A percentile compares a stretch with the other conserved stretches of the same genome.
Conservation (phyloP, 768 basidiomycete species). For the Serendipita indica region DNA sequence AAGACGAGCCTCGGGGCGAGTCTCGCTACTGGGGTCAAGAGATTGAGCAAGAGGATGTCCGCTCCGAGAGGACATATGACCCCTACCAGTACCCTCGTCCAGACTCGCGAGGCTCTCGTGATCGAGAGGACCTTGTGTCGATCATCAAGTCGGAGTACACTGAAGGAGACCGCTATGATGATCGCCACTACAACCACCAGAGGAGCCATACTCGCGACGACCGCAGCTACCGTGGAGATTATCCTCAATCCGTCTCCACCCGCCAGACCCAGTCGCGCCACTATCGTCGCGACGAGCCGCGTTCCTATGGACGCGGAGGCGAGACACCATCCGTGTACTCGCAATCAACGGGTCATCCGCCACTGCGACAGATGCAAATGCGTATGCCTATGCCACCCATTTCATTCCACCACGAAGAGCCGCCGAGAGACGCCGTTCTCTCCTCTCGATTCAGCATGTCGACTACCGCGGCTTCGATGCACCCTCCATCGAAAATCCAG, state of each 20-base stretch:
- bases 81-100: slow-evolving; percentile 7
- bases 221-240: background rate
- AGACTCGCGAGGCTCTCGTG: background rate
- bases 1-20: background rate
- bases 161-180: slow-evolving; percentile 6
- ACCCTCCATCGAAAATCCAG: background rate
- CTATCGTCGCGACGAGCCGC: background rate
- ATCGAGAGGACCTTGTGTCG: slow-evolving; percentile 1
- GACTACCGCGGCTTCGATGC: slow-evolving; percentile 7
- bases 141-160: slow-evolving; percentile 7
- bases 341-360: background rate
- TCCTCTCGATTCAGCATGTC: slow-evolving; percentile 9
- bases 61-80: slow-evolving; percentile 9
- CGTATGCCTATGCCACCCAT: background rate
- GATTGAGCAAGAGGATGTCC: slow-evolving; percentile 7
- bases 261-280: background rate
- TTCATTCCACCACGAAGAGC: background rate
- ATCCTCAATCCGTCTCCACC: background rate
- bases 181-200: background rate
- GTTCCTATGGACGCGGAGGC: background rate
- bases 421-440: background rate
- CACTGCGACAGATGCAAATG: background rate
- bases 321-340: slow-evolving; percentile 2
- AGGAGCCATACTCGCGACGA: background rate
- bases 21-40: slow-evolving; percentile 5